phyloP scores from a whole-genome alignment of 176 grass and related monocot species.

The Zea mays region Zm-B73-REFERENCE-NAM-5.0 NC_050097.1:18260501-18261000 shows the following conservation, averaged over 20 bases:
- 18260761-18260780: conserved; percentile 8
- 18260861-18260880: conserved; percentile 94
- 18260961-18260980: conserved; percentile 79
- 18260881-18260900: conserved; percentile 96
- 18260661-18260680: too few relatives aligned
- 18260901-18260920: conserved; percentile 66
- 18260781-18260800: conserved; percentile 53
- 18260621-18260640: too few relatives aligned
- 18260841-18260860: conserved; percentile 72
- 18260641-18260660: too few relatives aligned
- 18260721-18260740: neutral
- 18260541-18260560: too few relatives aligned
- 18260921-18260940: conserved; percentile 82
- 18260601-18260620: too few relatives aligned
- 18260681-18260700: conserved; percentile 69
- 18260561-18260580: too few relatives aligned
- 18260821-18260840: conserved; percentile 39
- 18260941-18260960: conserved; percentile 90
- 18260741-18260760: neutral
- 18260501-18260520: too few relatives aligned
- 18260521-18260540: too few relatives aligned
- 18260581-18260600: too few relatives aligned
- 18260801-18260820: conserved; percentile 92
- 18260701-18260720: conserved; percentile 59
- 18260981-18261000: conserved; percentile 18